Percentiles rank a stretch among this genome's conserved stretches.
Conservation (phyloP, 176 grass and related monocot genomes). For the Triticum timopheevii region DNA sequence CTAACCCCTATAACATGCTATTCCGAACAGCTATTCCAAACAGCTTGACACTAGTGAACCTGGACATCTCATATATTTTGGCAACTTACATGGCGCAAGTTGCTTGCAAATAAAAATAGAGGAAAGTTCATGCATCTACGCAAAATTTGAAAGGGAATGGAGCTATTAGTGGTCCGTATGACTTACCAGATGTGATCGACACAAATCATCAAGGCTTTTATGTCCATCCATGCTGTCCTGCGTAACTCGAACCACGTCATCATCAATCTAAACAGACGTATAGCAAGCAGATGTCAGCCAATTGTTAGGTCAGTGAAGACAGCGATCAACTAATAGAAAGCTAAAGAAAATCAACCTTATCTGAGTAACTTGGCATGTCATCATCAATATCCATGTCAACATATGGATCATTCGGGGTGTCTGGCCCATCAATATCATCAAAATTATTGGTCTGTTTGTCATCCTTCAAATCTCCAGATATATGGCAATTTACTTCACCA, state of each 20-base stretch:
- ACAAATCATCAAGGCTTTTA: conserved; percentile 77
- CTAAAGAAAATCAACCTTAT: conserved; percentile 43
- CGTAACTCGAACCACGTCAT: conserved; percentile 30
- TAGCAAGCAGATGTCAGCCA: conserved; percentile 30
- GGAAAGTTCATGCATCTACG: not conserved
- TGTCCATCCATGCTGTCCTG: conserved; percentile 45
- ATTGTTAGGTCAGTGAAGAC: not conserved
- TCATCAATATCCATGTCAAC: conserved; percentile 42
- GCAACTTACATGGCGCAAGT: conserved; percentile 15
- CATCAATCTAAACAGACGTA: conserved; percentile 39
- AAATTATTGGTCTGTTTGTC: conserved; percentile 49
- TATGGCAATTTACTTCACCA: conserved; percentile 45
- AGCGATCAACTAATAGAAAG: not conserved
- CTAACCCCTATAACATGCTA: not conserved
- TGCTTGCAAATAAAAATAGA: conserved; percentile 2
- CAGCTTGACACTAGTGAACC: conserved; percentile 10
- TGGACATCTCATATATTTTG: not conserved
- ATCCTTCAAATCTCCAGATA: conserved; percentile 47
- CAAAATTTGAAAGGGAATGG: not conserved
- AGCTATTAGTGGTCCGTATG: conserved; percentile 6
- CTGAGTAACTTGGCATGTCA: conserved; percentile 39
- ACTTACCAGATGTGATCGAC: conserved; percentile 77
- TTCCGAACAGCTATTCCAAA: conserved; percentile 19
- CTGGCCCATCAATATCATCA: conserved; percentile 37
- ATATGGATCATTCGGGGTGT: conserved; percentile 39